Conservation (phyloP, 768 basidiomycete genomes). For the Psilocybe sp. region DNA sequence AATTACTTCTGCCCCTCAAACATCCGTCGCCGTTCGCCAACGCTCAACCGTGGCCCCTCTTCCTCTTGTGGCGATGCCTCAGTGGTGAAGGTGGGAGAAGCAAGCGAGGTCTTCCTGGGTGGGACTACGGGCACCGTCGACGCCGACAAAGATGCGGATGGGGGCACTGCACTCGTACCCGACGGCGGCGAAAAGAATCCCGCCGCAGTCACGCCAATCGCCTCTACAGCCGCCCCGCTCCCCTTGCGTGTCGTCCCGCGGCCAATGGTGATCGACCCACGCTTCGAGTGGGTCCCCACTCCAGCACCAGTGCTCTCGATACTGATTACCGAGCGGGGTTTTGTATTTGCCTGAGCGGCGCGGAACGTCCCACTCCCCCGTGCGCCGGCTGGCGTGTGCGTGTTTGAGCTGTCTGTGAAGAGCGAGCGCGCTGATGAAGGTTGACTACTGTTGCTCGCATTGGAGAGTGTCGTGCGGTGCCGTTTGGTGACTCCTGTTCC, state of each 20-base stretch:
- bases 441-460: constrained; percentile 10
- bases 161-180: constrained; percentile 30
- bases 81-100: neutral
- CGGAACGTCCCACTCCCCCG: constrained; percentile 8
- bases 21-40: constrained; percentile 18
- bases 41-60: constrained; percentile 14
- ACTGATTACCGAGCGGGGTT: constrained; percentile 61
- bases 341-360: constrained; percentile 25
- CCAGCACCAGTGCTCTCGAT: constrained; percentile 47
- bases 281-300: constrained; percentile 27
- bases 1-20: constrained; percentile 12
- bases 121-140: neutral
- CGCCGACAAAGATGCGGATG: neutral
- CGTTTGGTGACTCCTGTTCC: constrained; percentile 12
- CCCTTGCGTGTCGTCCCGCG: constrained; percentile 60
- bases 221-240: constrained; percentile 72
- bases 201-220: constrained; percentile 68
- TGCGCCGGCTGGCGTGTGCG: constrained; percentile 15
- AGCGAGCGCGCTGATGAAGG: constrained; percentile 17
- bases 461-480: constrained; percentile 21
- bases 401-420: constrained; percentile 17
- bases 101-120: neutral
- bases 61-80: constrained; percentile 6
- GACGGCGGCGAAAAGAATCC: constrained; percentile 72
- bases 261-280: constrained; percentile 66